Percentiles rank a stretch among this genome's conserved stretches.
phyloP scores from a whole-genome alignment of 139 green algal species.

The Spirogloea muscicola region DNA sequence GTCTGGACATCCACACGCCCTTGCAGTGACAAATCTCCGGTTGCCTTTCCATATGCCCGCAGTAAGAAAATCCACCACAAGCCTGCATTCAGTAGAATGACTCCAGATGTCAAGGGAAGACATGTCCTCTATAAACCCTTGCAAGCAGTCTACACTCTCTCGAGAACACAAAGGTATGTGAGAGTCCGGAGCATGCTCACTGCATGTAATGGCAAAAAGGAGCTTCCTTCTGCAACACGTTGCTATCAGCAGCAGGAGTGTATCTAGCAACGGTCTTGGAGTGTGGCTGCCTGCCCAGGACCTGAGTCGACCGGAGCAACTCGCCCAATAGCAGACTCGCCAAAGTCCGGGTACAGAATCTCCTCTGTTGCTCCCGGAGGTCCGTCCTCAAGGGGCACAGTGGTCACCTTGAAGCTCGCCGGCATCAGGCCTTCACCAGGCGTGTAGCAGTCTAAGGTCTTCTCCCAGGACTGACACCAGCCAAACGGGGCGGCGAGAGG shows the following conservation, averaged over 20 bases:
- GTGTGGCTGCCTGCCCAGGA: background rate
- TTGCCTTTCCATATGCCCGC: slow-evolving; percentile 20
- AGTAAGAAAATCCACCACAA: slow-evolving; percentile 44
- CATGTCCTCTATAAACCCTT: too few species aligned
- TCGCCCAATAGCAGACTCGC: slow-evolving; percentile 37
- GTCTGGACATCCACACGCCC: slow-evolving; percentile 32
- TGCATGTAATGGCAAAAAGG: too few species aligned
- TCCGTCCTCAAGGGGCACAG: slow-evolving; percentile 2
- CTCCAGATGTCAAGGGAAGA: too few species aligned
- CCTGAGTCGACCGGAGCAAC: slow-evolving; percentile 42
- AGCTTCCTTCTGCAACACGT: too few species aligned
- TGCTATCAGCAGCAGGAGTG: too few species aligned
- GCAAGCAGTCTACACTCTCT: too few species aligned
- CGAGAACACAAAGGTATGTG: too few species aligned
- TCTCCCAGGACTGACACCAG: slow-evolving; percentile 43
- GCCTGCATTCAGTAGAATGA: too few species aligned
- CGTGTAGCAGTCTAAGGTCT: slow-evolving; percentile 35
- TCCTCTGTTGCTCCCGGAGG: slow-evolving; percentile 9
- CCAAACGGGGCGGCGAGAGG: too few species aligned
- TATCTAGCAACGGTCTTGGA: too few species aligned
- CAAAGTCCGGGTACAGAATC: slow-evolving; percentile 40
- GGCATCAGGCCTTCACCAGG: slow-evolving; percentile 45
- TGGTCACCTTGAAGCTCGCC: slow-evolving; percentile 39
- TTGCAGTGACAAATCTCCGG: slow-evolving; percentile 27
- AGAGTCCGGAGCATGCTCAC: too few species aligned